Evolutionary conservation across 228 moss, liverwort and hornwort species (phyloP), one percentile per base, ranked within the genome.

Genomic region (Sphagnum fallax): DNA sequence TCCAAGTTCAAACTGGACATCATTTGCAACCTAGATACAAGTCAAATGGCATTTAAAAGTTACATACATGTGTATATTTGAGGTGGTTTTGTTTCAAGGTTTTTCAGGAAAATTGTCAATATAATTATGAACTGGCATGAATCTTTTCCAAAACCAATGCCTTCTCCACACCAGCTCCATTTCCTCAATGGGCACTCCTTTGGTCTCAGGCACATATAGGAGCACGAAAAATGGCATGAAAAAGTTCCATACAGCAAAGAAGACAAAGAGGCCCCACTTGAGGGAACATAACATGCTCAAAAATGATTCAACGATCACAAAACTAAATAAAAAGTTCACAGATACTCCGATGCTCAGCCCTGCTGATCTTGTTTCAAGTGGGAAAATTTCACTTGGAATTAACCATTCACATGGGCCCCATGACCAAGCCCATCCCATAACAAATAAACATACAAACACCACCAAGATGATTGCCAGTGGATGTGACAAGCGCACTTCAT

Each of bases 341-440:
- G 82, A 72, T 50, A 82, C 82, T 4, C 82, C 79, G 4, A 86
- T 15, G 66, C 79, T 77, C 52, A 82, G 86, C 6, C 82, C 86
- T 1, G 86, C 79, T 5, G 86, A 77, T 6, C 86, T 62, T 6
- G 81, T 82, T 11, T 86, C 75, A 0, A 86, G 72, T n/a, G 86
- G 74, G 52, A 61, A 85, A 51, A 85, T 85, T 67, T 85, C 85
- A 48, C 85, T 85, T 4, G 85, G 82, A 10, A 85, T 76, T 4
- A 86, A 71, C 86, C 86, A 86, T 13, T 63, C 79, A 49, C 82
- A 60, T 6, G 86, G 82, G 32, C 86, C 86, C 79, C 82, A 86
- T 4, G 86, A 86, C 82, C 82, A 86, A 64, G 77, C 79, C n/a
- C 65, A 86, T 5, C 65, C 79, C 48, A 75, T 72, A 6, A 79